Base-by-base conservation (phyloP, 148 eudicot species). In the Nepenthes gracilis region DNA sequence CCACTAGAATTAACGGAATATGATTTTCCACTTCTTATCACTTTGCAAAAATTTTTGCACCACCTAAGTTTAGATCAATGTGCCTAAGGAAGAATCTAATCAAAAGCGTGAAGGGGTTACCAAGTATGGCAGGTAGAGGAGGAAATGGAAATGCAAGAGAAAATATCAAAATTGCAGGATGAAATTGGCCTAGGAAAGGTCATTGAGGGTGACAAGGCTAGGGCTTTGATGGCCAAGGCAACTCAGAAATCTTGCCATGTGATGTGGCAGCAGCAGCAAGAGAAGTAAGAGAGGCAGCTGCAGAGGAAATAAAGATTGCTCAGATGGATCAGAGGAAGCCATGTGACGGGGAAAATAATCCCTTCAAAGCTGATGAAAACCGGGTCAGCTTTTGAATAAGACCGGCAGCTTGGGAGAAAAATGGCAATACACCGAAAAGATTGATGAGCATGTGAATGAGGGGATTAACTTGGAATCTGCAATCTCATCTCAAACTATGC, bases 401-500 rank as follows among this genome's bases (percentile, higher is more conserved):
- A 48, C 61, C 23, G 12, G 43, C 13, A 34, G 58, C n/a, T 52
- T 34, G 56, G 51, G 52, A 77, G 36, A 77, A 38, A 2, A 75
- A 69, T 57, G 53, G 53, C 12, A 11, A 70, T 72, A 12, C 43
- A 82, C 80, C 10, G 95, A 86, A 70, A 93, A 80, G 69, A 80
- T 93, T 6, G 92, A 93, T 61, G 85, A 88, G 75, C 90, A 89
- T 60, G 99, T 89, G 36, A 78, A 71, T 67, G 85, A 83, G 75
- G 95, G 86, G 65, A 82, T 86, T 47, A 81, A 64, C 75, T 68
- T 89, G 59, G 89, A 89, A 66, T 80, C 81, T 43, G 68, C 85
- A 7, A 87, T 93, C 57, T 77, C 89, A 35, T 82, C 95, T 58
- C 99, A 93, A 73, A 85, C 89, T 37, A 86, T 83, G 45, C 71